Base-by-base conservation (phyloP, 2,329 filamentous ascomycete species). In the Beauveria scarabaeidicola region DNA sequence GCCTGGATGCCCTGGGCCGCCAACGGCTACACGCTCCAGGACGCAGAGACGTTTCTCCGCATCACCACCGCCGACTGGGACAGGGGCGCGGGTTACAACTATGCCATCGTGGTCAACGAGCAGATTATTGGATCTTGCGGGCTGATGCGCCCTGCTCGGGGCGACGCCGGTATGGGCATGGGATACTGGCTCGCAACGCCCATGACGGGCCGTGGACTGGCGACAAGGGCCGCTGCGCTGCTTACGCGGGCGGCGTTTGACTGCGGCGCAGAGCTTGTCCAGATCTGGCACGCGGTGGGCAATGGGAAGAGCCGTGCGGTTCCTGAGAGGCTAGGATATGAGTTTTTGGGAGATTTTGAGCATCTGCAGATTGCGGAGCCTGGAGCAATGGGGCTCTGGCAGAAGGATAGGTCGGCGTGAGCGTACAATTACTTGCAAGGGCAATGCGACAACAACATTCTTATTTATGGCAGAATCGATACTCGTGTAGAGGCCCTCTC, bases 1-100 rank as follows among this genome's bases (percentile, higher is more conserved):
- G 40, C 6, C 6, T 65, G 64, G 64, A 63, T 65, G 61, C 63
- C 63, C 36, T 65, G 63, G 63, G 63, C 64, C 2, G 51, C 59
- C 27, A 36, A 61, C 13, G 59, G 61, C 23, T 65, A 66, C 48
- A 43, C 41, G 13, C 46, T 47, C 5, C 44, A 41, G 10, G 52
- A 63, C n/a, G 63, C 64, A 5, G 40, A 47, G 29, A 21, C 41
- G 1, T 63, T 62, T 17, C 43, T 66, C 21, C 32, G 21, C 13
- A 38, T 58, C n/a, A 51, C 57, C 3, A 40, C 8, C 32, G 23
- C 47, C 7, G 58, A 50, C 6, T 66, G 64, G 64, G 50, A 59
- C 23, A n/a, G 29, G 0, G 62, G 59, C 11, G 11, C 58, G 5
- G 53, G 25, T 4, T 65, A 62, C 54, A 51, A 64, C 59, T 65